Conservation (phyloP, 805 yeast genomes). For the Ogataea philodendri region DNA sequence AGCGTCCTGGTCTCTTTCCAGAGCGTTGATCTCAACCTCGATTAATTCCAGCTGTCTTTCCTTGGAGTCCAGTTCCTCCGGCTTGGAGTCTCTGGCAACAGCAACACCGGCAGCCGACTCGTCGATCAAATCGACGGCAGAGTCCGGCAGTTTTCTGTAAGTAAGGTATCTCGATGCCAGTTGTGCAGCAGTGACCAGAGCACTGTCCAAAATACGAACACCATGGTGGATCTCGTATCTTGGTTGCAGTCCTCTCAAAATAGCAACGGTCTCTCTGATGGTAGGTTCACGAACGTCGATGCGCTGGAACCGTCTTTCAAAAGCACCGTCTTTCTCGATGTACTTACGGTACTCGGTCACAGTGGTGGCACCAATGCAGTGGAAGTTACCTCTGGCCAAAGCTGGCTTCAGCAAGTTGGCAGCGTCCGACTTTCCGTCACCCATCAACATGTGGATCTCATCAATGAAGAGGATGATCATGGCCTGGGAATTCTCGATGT, state of each 20-base stretch:
- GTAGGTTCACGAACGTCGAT: slow-evolving; percentile 96
- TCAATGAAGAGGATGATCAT: slow-evolving; percentile 91
- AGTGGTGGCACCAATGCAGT: slow-evolving; percentile 98
- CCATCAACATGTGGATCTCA: slow-evolving; percentile 99
- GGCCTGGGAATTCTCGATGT: slow-evolving; percentile 82
- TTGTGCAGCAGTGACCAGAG: slow-evolving; percentile 91
- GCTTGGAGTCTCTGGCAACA: slow-evolving; percentile 96
- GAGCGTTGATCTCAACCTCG: slow-evolving; percentile 94
- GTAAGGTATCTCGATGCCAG: slow-evolving; percentile 92
- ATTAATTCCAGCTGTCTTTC: slow-evolving; percentile 90
- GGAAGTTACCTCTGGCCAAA: slow-evolving; percentile 92
- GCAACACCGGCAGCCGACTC: slow-evolving; percentile 97
- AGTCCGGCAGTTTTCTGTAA: slow-evolving; percentile 93
- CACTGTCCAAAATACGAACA: slow-evolving; percentile 91
- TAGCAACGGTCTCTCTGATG: slow-evolving; percentile 89
- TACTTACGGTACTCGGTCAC: slow-evolving; percentile 89
- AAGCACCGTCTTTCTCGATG: slow-evolving; percentile 96
- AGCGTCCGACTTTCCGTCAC: slow-evolving; percentile 96
- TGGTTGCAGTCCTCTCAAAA: slow-evolving; percentile 92
- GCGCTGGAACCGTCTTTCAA: slow-evolving; percentile 97
- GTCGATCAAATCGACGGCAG: slow-evolving; percentile 94
- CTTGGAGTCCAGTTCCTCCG: slow-evolving; percentile 90
- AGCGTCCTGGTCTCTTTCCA: slow-evolving; percentile 92
- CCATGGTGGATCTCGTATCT: slow-evolving; percentile 97
- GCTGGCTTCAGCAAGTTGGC: slow-evolving; percentile 97